Conservation (phyloP, 768 basidiomycete species). For the Pulveroboletus sp. region DNA sequence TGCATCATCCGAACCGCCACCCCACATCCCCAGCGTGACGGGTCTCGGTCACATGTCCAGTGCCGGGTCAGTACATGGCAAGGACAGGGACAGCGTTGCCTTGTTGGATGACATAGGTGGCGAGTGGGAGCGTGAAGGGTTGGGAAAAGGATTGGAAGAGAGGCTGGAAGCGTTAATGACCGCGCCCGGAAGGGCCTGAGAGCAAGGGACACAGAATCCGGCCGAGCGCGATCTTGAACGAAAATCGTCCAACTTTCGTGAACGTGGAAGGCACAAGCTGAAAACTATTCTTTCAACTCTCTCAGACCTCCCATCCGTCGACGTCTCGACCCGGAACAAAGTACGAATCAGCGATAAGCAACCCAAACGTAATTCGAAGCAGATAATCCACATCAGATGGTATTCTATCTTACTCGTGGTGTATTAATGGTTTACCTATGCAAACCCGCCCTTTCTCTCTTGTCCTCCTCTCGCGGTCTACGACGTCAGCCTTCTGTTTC, state of each 20-base stretch:
- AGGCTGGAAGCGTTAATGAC: constrained; percentile 60
- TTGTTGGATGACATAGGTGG: constrained; percentile 67
- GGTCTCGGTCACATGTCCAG: constrained; percentile 36
- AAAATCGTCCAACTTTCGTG: background rate
- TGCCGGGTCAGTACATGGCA: constrained; percentile 23
- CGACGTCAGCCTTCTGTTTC: background rate
- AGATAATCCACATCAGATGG: constrained; percentile 19
- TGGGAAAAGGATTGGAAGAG: constrained; percentile 81
- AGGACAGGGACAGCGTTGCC: constrained; percentile 39
- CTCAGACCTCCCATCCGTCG: background rate
- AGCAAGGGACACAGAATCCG: background rate
- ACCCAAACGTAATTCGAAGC: constrained; percentile 5
- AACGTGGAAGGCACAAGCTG: constrained; percentile 2
- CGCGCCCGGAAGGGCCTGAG: constrained; percentile 25
- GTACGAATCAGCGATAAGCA: constrained; percentile 1
- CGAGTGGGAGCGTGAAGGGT: constrained; percentile 84
- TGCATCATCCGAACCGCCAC: constrained; percentile 57
- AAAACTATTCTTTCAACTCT: background rate
- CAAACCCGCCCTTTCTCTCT: constrained; percentile 9
- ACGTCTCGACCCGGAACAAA: constrained; percentile 1
- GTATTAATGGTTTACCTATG: constrained; percentile 28
- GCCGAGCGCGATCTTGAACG: background rate
- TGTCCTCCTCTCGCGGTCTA: constrained; percentile 1
- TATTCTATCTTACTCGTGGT: constrained; percentile 24
- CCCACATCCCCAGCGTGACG: constrained; percentile 66